A percentile compares a stretch with the other conserved stretches of the same genome.
Evolutionary conservation across 164 flowering plant genomes (phyloP).

Genomic region (Berberis vulgaris): DNA sequence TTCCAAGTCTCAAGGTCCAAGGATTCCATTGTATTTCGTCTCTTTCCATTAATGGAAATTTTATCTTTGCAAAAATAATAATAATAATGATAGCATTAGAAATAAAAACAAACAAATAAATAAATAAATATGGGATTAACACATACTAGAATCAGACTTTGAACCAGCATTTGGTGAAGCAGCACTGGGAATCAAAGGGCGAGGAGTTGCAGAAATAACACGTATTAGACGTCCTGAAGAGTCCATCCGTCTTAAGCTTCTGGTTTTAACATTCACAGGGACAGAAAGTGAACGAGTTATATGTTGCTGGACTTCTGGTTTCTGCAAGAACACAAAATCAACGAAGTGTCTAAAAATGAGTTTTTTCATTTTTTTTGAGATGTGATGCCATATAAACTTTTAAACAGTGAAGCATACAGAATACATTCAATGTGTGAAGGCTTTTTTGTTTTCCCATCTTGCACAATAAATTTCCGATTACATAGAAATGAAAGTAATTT

Average conservation of each 20-base stretch:
- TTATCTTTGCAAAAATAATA: too few species aligned
- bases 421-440: too few species aligned
- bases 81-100: not conserved
- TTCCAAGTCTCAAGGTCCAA: too few species aligned
- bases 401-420: too few species aligned
- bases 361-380: too few species aligned
- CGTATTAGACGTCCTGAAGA: slow-evolving; percentile 55
- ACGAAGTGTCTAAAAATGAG: not conserved
- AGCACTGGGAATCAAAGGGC: slow-evolving; percentile 25
- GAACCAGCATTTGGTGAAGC: slow-evolving; percentile 27
- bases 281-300: slow-evolving; percentile 67
- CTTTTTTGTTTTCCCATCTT: too few species aligned
- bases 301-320: slow-evolving; percentile 27
- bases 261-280: slow-evolving; percentile 49
- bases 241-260: slow-evolving; percentile 47
- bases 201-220: slow-evolving; percentile 49
- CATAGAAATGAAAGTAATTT: too few species aligned
- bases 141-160: slow-evolving; percentile 34
- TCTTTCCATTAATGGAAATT: too few species aligned
- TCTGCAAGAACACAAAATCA: slow-evolving; percentile 24
- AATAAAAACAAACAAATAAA: not conserved
- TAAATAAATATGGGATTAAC: slow-evolving; percentile 2
- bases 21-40: too few species aligned
- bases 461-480: too few species aligned
- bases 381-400: too few species aligned